phyloP scores from a whole-genome alignment of 2,329 filamentous ascomycete species.

The Passalora sequoiae region DNA sequence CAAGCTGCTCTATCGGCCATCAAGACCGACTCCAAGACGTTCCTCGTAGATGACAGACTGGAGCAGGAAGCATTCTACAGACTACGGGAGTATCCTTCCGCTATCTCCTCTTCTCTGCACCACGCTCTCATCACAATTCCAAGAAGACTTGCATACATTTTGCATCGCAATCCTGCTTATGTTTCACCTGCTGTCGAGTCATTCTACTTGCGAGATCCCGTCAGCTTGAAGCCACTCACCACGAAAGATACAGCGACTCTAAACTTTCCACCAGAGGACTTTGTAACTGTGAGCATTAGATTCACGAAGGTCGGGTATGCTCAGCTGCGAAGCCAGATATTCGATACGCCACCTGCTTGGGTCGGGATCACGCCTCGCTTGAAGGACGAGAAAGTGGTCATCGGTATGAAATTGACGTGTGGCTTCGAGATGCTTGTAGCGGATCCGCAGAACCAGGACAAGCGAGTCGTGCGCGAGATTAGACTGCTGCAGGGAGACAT shows the following conservation, averaged over 20 bases:
- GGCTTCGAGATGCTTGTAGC: conserved; percentile 83
- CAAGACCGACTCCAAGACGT: conserved; percentile 48
- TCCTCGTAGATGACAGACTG: conserved; percentile 68
- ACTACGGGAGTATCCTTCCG: conserved; percentile 72
- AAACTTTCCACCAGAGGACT: conserved; percentile 68
- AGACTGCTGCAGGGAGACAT: conserved; percentile 71
- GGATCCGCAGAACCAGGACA: conserved; percentile 63
- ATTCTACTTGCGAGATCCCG: conserved; percentile 85
- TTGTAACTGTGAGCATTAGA: conserved; percentile 70
- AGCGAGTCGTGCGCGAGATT: conserved; percentile 66
- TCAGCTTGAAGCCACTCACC: conserved; percentile 64
- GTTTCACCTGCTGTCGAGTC: conserved; percentile 81
- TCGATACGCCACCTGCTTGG: conserved; percentile 59
- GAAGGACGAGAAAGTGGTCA: conserved; percentile 47
- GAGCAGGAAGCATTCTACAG: conserved; percentile 90
- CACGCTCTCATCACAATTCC: conserved; percentile 68
- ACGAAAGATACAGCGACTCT: conserved; percentile 51
- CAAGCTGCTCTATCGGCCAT: conserved; percentile 61
- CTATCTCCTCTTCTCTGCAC: conserved; percentile 72
- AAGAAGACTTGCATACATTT: conserved; percentile 71
- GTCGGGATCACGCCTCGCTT: conserved; percentile 39
- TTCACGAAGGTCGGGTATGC: conserved; percentile 90
- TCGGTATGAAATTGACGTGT: conserved; percentile 84
- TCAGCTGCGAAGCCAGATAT: conserved; percentile 81
- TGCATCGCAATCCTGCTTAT: conserved; percentile 68